Base-by-base conservation (phyloP, 176 grass and related monocot species). In the Triticum timopheevii region DNA sequence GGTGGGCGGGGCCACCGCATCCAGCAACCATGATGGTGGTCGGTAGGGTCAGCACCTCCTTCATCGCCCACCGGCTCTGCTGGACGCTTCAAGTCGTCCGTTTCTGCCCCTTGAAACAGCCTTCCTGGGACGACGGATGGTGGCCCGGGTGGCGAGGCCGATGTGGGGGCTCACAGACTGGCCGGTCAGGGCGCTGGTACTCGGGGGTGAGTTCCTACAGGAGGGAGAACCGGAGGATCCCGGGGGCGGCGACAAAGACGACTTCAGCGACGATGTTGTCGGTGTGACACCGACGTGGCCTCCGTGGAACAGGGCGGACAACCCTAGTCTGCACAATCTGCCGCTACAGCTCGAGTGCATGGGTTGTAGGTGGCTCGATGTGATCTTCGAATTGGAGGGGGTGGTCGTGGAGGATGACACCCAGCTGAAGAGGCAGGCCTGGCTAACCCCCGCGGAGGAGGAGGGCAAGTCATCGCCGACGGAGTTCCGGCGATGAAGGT, bases 371-470 rank as follows among this genome's bases (percentile, higher is more conserved):
- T 98, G 96, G 93, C 76, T 98, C 0, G 92, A 80, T 8, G 93
- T 90, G 28, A 98, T 98, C 80, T 94, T 98, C 7, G 92, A 98
- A 83, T 94, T 81, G 91, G 93, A 98, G 36, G 93, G 96, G 8
- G 8, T 98, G 69, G 80, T 95, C 31, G 86, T 94, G 19, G 93
- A 95, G 90, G 91, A 94, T 50, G 90, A 98, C 16, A 82, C 92
- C 2, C 65, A 88, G 66, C 54, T 95, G 12, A 90, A 91, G 13
- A 94, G 84, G 35, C 90, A 90, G 77, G 90, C 93, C 7, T 98
- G 92, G 96, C 23, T 95, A 50, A 67, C 90, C 28, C 78, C 95
- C 3, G 83, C 96, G 0, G 42, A 94, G 23, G 92, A 98, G 70
- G 96, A 98, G 39, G 96, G 96, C 5, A 98, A 92, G 68, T 92